phyloP scores from a whole-genome alignment of 495 filamentous ascomycete species.

The Talaromyces nanjingensis region DNA sequence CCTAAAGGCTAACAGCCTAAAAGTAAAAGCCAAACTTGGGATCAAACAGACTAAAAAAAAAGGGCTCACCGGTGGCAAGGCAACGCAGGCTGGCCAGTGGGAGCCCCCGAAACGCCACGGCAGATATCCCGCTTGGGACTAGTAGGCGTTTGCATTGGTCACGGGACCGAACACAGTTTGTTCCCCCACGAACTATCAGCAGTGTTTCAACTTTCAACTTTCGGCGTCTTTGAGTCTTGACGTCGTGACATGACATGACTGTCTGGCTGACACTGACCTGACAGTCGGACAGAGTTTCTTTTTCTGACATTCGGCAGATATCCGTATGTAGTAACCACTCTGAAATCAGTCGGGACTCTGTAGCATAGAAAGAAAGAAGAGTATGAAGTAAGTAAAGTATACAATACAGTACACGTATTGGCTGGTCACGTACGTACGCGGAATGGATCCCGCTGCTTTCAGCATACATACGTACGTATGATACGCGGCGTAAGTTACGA shows the following conservation, averaged over 20 bases:
- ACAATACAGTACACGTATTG: constrained; percentile 1
- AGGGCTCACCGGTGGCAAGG: background rate
- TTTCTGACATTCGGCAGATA: background rate
- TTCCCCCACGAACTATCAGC: background rate
- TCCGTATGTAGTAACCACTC: background rate
- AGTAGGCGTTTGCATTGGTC: background rate
- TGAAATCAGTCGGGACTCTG: background rate
- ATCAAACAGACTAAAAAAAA: too few relatives aligned
- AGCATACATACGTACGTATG: background rate
- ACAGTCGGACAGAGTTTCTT: background rate
- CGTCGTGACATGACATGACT: background rate
- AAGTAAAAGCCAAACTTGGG: background rate
- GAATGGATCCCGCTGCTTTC: background rate
- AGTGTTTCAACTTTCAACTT: too few relatives aligned
- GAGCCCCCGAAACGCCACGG: background rate
- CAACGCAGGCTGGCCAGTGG: background rate
- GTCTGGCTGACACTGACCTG: background rate
- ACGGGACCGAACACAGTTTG: background rate
- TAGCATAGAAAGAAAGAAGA: background rate
- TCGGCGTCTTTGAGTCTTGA: background rate
- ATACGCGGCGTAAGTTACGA: background rate
- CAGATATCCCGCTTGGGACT: background rate
- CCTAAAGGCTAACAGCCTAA: background rate
- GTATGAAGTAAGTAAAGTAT: background rate
- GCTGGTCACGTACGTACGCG: background rate